Base-by-base conservation (phyloP, 768 basidiomycete genomes). In the Boletus eberwhitei region DNA sequence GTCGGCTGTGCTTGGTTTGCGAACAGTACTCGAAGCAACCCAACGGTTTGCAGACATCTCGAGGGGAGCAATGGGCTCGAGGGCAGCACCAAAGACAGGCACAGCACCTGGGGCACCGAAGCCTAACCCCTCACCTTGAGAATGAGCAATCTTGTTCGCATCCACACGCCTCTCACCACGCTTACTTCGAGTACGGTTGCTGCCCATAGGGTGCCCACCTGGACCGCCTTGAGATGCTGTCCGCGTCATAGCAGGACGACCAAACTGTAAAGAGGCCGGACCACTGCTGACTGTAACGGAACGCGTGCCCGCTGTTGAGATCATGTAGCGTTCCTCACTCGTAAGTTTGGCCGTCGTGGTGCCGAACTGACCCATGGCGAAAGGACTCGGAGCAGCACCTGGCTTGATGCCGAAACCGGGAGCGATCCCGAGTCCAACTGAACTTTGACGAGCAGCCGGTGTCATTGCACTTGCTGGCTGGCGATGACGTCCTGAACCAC, bases 21-120 rank as follows among this genome's bases (percentile, higher is more conserved):
- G 85, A 64, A 80, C 70, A 24, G 62, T 63, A 51, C 72, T 76
- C 2, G 14, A 19, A 2, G 82, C 74, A 40, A 84, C 81, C 96
- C 94, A 98, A 43, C 91, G 83, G 69, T 96, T 93, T 22, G 83
- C 87, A n/a, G 87, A 80, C 8, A 75, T 59, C 63, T 89, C 84
- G 7, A 98, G 79, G 6, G 94, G 93, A 16, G 76, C 87, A 50
- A 94, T 82, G 47, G 83, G 84, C 56, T 93, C 93, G 37, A 84
- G 44, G 2, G 68, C 67, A 37, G 50, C 54, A 1, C 71, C 70
- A n/a, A 66, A 19, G 2, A 69, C 55, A 37, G 71, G 63, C 11
- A 72, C 58, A 32, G 63, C 61, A 47, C 73, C 73, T 7, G 64
- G 54, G 3, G 41, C 52, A 49, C 69, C 71, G 49, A 61, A 75